A percentile compares a stretch with the other conserved stretches of the same genome.
Evolutionary conservation across 2,329 filamentous ascomycete genomes (phyloP).

Genomic region (Clarireedia sp.): DNA sequence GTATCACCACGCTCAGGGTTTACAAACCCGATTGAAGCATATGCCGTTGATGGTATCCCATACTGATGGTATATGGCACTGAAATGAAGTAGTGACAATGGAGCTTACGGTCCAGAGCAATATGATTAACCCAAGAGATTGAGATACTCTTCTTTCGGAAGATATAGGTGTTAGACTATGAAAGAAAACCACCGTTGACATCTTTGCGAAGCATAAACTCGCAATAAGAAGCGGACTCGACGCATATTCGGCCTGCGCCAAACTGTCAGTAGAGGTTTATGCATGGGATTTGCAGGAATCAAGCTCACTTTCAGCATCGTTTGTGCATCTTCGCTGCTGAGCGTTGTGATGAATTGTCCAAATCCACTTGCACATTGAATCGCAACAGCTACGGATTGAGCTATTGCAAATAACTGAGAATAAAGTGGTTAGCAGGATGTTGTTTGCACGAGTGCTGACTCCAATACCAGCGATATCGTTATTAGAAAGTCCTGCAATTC

Average conservation of each 20-base stretch:
- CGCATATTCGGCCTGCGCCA: neutral
- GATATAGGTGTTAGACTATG: neutral
- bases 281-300: neutral
- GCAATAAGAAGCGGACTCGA: neutral
- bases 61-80: neutral
- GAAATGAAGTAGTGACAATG: neutral
- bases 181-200: neutral
- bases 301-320: conserved; percentile 2
- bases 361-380: conserved; percentile 8
- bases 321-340: neutral
- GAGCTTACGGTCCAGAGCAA: conserved; percentile 4
- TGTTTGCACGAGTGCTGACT: neutral
- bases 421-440: neutral
- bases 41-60: conserved; percentile 1
- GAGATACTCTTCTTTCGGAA: neutral
- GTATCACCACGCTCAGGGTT: neutral
- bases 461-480: neutral
- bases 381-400: conserved; percentile 1
- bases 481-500: neutral
- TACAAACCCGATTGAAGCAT: conserved; percentile 6
- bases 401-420: neutral
- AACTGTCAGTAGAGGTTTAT: neutral
- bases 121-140: neutral
- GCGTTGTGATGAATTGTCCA: neutral
- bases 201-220: conserved; percentile 4